Evolutionary conservation across 2,329 filamentous ascomycete species (phyloP), one percentile per base, ranked within the genome.

Genomic region (Phaeosphaeria sp.): DNA sequence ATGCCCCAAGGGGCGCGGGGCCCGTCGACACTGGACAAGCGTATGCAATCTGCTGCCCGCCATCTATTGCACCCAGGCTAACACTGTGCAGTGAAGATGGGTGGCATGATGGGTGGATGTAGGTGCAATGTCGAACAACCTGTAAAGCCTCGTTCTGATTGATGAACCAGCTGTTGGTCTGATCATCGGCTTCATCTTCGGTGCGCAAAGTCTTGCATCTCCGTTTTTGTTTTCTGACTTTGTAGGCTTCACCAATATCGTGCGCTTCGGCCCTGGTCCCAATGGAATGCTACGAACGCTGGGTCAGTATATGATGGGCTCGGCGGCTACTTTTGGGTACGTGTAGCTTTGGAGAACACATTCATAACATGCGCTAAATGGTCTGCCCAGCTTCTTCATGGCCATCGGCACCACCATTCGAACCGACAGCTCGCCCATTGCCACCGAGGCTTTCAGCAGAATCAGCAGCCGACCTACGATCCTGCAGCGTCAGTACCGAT

Each of bases 91-190:
- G 93, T 93, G 79, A 97, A 97, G 84, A 97, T 98, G 93, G 95
- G 95, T 70, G 93, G 91, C 63, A 89, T 99, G 89, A 98, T 98
- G 93, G 95, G 95, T 69, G 92, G 93, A 77, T 96, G 94, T 98
- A 91, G 73, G 93, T 87, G 51, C 56, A 46, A 46, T 45, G 25
- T 24, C 6, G 13, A 42, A 49, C 22, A 21, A 36, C 21, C 43
- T 61, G 54, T 27, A 48, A 44, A 13, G 21, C 24, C n/a, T 18
- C 27, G 51, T 17, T 49, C 67, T 72, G 58, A 72, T 66, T 18
- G 36, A 3, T 49, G 21, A n/a, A 49, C 6, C 51, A 98, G 95
- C 93, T 79, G 95, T 99, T 61, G 95, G 95, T 61, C 84, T 91
- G 51, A 97, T 97, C 76, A 97, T 99, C 80, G 95, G 95, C 64